A percentile compares a stretch with the other conserved stretches of the same genome.
Evolutionary conservation across 148 eudicot genomes (phyloP).

Genomic region (Salicornia ramosissima): DNA sequence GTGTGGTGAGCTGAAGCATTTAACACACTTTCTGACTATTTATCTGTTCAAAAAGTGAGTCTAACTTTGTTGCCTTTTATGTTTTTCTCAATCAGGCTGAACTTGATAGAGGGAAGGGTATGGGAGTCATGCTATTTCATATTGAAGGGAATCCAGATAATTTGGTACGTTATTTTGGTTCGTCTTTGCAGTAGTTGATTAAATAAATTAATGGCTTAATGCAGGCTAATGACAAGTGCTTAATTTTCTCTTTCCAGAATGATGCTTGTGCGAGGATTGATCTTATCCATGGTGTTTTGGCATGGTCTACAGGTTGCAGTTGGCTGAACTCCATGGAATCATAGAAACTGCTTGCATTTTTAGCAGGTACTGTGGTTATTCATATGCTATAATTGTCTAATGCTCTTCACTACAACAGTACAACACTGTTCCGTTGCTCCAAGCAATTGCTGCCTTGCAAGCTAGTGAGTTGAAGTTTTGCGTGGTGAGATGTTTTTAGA

Average conservation of each 20-base stretch:
- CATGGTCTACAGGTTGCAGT: slow-evolving; percentile 94
- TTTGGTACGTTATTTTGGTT: slow-evolving; percentile 43
- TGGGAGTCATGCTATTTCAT: slow-evolving; percentile 81
- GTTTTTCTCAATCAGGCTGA: slow-evolving; percentile 54
- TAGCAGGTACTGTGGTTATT: neutral
- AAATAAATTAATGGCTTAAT: no score
- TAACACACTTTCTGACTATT: neutral
- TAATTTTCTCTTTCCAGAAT: slow-evolving; percentile 33
- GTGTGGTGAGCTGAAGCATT: slow-evolving; percentile 63
- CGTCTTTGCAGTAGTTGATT: neutral
- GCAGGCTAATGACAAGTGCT: neutral
- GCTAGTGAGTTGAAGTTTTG: slow-evolving; percentile 11
- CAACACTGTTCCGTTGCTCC: slow-evolving; percentile 6
- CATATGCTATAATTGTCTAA: neutral
- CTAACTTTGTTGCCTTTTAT: neutral
- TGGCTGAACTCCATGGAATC: slow-evolving; percentile 47
- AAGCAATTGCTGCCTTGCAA: slow-evolving; percentile 17
- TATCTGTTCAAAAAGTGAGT: neutral
- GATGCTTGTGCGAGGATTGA: slow-evolving; percentile 71
- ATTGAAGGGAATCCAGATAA: slow-evolving; percentile 70
- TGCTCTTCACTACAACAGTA: slow-evolving; percentile 1
- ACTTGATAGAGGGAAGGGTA: slow-evolving; percentile 58
- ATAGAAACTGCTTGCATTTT: slow-evolving; percentile 41
- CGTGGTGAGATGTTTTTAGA: neutral
- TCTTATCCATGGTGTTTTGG: slow-evolving; percentile 70